Conservation (phyloP, 2,329 filamentous ascomycete genomes). For the Epichloe brachyelytri region DNA sequence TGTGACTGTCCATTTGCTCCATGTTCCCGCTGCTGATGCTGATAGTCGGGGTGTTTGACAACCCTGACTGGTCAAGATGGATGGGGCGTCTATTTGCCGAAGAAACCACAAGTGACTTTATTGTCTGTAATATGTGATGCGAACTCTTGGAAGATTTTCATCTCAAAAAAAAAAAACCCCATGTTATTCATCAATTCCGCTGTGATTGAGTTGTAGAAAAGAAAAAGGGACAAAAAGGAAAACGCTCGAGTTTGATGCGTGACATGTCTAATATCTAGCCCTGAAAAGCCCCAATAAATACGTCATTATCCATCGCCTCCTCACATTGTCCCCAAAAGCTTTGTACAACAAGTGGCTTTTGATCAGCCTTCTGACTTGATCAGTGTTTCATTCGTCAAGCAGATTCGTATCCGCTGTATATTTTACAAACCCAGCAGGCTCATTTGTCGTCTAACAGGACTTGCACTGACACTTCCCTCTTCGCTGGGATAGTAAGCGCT, state of each 20-base stretch:
- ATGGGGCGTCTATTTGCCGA: too few species aligned
- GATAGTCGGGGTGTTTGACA: too few species aligned
- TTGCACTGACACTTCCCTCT: slow-evolving; percentile 54
- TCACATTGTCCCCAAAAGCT: too few species aligned
- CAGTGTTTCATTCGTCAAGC: not conserved
- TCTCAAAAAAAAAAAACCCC: not conserved
- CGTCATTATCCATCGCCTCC: too few species aligned
- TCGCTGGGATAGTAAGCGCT: slow-evolving; percentile 58
- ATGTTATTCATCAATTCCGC: not conserved
- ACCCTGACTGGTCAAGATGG: too few species aligned
- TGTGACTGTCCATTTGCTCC: too few species aligned
- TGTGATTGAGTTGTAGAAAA: not conserved
- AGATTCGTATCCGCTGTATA: not conserved
- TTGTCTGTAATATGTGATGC: too few species aligned
- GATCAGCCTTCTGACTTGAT: too few species aligned
- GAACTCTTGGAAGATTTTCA: too few species aligned
- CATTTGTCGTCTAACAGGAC: slow-evolving; percentile 60
- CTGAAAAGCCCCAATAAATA: not conserved
- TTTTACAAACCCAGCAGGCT: slow-evolving; percentile 45
- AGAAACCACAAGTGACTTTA: too few species aligned
- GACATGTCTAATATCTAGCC: not conserved
- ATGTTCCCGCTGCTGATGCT: too few species aligned
- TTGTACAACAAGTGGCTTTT: too few species aligned
- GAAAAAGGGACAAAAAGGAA: not conserved
- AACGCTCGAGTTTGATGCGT: not conserved